Evolutionary conservation across 805 yeast genomes (phyloP), one percentile per base, ranked within the genome.

Genomic region (Wickerhamomyces chambardii): DNA sequence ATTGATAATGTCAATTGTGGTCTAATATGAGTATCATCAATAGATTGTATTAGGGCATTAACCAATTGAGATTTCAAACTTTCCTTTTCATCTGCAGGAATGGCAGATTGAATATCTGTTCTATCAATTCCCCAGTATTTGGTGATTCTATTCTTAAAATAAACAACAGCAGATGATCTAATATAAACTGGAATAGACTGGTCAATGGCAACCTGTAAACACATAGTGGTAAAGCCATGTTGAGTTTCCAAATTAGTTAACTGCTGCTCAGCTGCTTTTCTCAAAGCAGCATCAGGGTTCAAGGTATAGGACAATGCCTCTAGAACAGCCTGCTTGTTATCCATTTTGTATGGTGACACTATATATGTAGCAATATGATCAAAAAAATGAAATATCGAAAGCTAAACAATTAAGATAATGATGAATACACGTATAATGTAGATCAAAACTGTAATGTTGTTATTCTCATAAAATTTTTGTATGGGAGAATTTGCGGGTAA

Each of bases 161-260:
- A 79, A 6, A 83, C 80, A 0, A 82, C 78, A 6, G 81, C 68
- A 11, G 84, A 79, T 40, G 72, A 60, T 39, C 75, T 65, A 34
- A 75, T 66, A 11, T 63, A 61, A 6, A 47, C 40, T 5, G 73
- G 59, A 22, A 64, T 57, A 4, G 61, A 55, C 4, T 53, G 53
- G 44, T 76, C 79, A 9, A 59, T 52, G 12, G 72, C 63, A 31
- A 75, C 57, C 28, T 68, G 72, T 21, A 77, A 56, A 32, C 76
- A 59, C 47, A 72, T 73, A 12, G 66, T 60, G 1, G 80, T 70
- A 53, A 75, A 75, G 4, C 82, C 82, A 1, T 72, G 67, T 41
- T 70, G 73, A 40, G 66, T 68, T 48, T 74, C 81, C 41, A 60
- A 70, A 29, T 61, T 65, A 27, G 58, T 58, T 39, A 75, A 58